Evolutionary conservation across 2,329 filamentous ascomycete genomes (phyloP).

Genomic region (Thermoascus crustaceus): DNA sequence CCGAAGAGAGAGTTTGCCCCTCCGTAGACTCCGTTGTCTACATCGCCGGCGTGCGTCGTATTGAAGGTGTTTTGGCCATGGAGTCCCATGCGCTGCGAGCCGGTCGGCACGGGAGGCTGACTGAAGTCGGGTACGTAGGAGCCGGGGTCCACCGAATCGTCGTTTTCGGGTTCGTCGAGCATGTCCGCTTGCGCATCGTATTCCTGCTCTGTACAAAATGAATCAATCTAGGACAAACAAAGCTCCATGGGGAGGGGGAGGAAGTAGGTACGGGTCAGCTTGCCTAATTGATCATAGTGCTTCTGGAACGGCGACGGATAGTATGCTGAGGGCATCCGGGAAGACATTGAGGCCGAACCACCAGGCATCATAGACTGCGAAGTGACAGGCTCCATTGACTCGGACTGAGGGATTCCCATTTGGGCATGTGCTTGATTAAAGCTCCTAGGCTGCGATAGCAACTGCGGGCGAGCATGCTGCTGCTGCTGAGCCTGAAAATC

Average conservation of each 20-base stretch:
- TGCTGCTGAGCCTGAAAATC: constrained; percentile 51
- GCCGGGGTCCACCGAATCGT: constrained; percentile 60
- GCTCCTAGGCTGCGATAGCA: constrained; percentile 31
- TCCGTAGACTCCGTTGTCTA: constrained; percentile 33
- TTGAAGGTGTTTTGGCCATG: constrained; percentile 37
- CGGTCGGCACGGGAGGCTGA: constrained; percentile 34
- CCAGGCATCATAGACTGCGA: constrained; percentile 23
- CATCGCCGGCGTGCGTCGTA: constrained; percentile 29
- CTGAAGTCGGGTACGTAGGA: constrained; percentile 53
- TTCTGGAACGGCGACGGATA: constrained; percentile 86
- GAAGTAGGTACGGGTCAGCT: constrained; percentile 50
- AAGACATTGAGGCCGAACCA: constrained; percentile 17
- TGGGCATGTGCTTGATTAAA: constrained; percentile 26
- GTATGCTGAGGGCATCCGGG: constrained; percentile 47
- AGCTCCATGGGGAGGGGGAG: constrained; percentile 45
- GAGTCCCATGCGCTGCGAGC: constrained; percentile 32
- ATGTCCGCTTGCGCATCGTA: constrained; percentile 87
- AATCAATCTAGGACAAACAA: constrained; percentile 62
- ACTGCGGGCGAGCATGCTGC: constrained; percentile 44
- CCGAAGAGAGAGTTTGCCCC: constrained; percentile 50
- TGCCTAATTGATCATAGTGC: constrained; percentile 93
- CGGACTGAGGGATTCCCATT: constrained; percentile 30
- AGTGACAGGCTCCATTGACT: constrained; percentile 20
- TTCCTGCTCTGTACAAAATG: constrained; percentile 76
- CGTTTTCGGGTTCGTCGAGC: constrained; percentile 69